Evolutionary conservation across 2,329 filamentous ascomycete genomes (phyloP), one percentile per base, ranked within the genome.

Genomic region (Curvularia eragrostidis): DNA sequence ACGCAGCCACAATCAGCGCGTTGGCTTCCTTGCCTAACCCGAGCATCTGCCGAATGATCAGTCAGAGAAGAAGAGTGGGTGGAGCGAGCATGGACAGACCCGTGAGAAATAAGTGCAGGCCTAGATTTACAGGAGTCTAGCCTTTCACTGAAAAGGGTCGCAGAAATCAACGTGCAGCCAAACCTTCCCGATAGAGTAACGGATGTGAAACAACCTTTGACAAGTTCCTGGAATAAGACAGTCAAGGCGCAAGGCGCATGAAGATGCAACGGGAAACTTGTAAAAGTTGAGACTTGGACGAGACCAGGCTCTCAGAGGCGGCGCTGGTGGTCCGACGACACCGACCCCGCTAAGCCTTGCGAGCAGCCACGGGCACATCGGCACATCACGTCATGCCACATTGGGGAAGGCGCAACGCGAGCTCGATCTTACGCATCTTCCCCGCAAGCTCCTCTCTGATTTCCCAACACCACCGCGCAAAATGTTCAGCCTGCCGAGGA

Each of bases 401-500:
- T 61, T n/a, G 59, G 64, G 66, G 28, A 59, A 63, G 64, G 63
- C 58, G 59, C 56, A 46, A 32, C 34, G 36, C 30, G 54, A 63
- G 52, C 53, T 54, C 49, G 44, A 52, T 52, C 56, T 59, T 61
- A 52, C 58, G 43, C 42, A 56, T 21, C 56, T 61, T 68, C 63
- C 67, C 65, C 67, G 63, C 67, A 65, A 43, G 36, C 47, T 50
- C 23, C n/a, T 54, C 52, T 57, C 42, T 47, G 59, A 44, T 52
- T 52, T 30, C 24, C 36, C 48, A 43, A 63, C 19, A 42, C 48
- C 49, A 51, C 46, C 52, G 30, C 52, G 23, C 57, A 60, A 38
- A 47, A 70, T 70, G 67, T 70, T 70, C 62, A 69, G 51, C 42
- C 24, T 70, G 36, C 67, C 67, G 21, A 64, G 59, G 38, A 61